phyloP scores from a whole-genome alignment of 2,329 filamentous ascomycete genomes.

The Aspergillus caelatus region DNA sequence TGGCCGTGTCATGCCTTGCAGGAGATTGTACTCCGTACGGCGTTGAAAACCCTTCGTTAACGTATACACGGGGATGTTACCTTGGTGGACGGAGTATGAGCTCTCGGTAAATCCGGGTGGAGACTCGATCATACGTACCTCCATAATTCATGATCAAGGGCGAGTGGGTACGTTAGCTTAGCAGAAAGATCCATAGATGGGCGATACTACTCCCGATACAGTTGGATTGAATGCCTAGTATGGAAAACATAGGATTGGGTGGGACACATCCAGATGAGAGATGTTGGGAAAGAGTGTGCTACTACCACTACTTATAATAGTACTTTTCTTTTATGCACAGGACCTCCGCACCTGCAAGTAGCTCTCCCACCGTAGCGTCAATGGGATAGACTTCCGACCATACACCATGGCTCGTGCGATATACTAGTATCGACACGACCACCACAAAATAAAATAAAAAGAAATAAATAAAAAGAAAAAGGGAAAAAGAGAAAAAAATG shows the following conservation, averaged over 20 bases:
- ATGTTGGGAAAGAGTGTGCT: not conserved
- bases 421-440: not conserved
- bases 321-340: not conserved
- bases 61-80: not conserved
- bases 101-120: not conserved
- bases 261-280: not conserved
- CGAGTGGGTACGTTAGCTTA: not conserved
- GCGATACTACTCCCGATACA: not conserved
- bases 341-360: constrained; percentile 1
- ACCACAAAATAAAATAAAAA: too few species aligned
- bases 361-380: not conserved
- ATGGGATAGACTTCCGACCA: not conserved
- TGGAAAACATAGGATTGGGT: not conserved
- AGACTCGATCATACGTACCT: not conserved
- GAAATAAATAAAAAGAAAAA: not conserved
- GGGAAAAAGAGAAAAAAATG: not conserved
- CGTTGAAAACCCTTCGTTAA: not conserved
- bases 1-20: not conserved
- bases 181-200: not conserved
- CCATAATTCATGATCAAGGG: not conserved
- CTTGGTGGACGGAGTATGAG: not conserved
- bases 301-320: not conserved
- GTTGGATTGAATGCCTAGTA: not conserved
- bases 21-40: not conserved
- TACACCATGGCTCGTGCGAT: not conserved